Percentiles rank a stretch among this genome's conserved stretches.
Conservation (phyloP, 306 rosid species). For the Begonia loranthoides region DNA sequence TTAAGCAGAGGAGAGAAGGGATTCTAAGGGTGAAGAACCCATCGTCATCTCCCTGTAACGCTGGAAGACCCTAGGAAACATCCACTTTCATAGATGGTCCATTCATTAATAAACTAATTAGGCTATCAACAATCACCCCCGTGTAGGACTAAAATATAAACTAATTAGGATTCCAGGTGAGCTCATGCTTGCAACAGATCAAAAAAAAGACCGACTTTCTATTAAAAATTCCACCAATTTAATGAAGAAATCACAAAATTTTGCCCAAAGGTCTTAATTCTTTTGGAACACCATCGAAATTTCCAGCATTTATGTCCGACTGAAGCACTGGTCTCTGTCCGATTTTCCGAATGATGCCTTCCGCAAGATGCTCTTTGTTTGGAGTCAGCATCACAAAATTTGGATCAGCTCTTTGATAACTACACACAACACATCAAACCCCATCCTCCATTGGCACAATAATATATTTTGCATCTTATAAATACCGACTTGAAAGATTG, state of each 20-base stretch:
- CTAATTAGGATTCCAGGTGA: no score
- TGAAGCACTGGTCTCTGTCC: slow-evolving; percentile 76
- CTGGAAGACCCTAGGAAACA: no score
- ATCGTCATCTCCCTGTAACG: no score
- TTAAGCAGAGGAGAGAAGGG: no score
- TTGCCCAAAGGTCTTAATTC: slow-evolving; percentile 63
- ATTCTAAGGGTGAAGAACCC: no score
- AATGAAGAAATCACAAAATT: slow-evolving; percentile 28
- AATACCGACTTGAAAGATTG: background rate
- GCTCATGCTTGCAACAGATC: no score
- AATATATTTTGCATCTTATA: background rate
- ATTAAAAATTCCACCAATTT: background rate
- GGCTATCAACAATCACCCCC: no score
- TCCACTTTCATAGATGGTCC: no score
- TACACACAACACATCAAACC: slow-evolving; percentile 19
- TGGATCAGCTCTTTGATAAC: slow-evolving; percentile 96
- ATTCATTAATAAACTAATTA: no score
- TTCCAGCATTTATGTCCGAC: slow-evolving; percentile 57
- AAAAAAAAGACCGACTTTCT: no score
- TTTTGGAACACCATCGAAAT: slow-evolving; percentile 66
- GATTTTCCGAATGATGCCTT: slow-evolving; percentile 64
- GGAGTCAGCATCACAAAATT: slow-evolving; percentile 89
- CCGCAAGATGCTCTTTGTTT: slow-evolving; percentile 76
- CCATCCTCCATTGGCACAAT: background rate
- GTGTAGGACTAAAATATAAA: no score